A percentile compares a stretch with the other conserved stretches of the same genome.
These are phyloP conservation scores for Starmerella sirachaensis DNA, from an alignment of 805 yeast species.

Conservation along the genomic window DNA sequence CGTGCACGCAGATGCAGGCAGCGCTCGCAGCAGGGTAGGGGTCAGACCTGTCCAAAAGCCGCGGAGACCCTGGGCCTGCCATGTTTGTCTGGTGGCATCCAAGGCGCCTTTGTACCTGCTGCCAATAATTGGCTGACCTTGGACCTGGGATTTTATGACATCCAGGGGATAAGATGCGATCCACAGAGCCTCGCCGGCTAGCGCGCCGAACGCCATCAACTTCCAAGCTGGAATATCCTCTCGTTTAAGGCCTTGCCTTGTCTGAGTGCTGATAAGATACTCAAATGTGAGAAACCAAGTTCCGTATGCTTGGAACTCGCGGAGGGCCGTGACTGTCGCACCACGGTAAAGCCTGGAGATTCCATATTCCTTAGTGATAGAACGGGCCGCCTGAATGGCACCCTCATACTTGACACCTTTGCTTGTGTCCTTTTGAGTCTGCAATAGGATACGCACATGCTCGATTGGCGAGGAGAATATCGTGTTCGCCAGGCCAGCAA, in stretches of 20 bases:
- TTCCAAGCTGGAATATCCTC: constrained; percentile 44
- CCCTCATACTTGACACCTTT: constrained; percentile 30
- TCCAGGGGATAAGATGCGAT: constrained; percentile 58
- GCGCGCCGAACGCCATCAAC: constrained; percentile 45
- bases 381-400: constrained; percentile 35
- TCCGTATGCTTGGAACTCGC: constrained; percentile 66
- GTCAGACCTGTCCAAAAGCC: constrained; percentile 48
- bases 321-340: constrained; percentile 37
- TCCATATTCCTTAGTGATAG: constrained; percentile 37
- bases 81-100: constrained; percentile 37
- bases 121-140: constrained; percentile 37
- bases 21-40: constrained; percentile 47
- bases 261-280: constrained; percentile 33
- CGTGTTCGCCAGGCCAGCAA: constrained; percentile 54
- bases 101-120: constrained; percentile 30
- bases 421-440: constrained; percentile 37
- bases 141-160: constrained; percentile 50
- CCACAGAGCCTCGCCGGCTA: constrained; percentile 62
- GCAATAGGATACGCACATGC: constrained; percentile 51
- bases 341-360: constrained; percentile 45
- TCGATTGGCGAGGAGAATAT: constrained; percentile 56
- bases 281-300: constrained; percentile 63
- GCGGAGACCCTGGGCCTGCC: constrained; percentile 31
- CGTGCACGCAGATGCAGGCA: constrained; percentile 66
- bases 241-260: constrained; percentile 26